Evolutionary conservation across 331 rosid genomes (phyloP).

Genomic region (Saraca asoca): DNA sequence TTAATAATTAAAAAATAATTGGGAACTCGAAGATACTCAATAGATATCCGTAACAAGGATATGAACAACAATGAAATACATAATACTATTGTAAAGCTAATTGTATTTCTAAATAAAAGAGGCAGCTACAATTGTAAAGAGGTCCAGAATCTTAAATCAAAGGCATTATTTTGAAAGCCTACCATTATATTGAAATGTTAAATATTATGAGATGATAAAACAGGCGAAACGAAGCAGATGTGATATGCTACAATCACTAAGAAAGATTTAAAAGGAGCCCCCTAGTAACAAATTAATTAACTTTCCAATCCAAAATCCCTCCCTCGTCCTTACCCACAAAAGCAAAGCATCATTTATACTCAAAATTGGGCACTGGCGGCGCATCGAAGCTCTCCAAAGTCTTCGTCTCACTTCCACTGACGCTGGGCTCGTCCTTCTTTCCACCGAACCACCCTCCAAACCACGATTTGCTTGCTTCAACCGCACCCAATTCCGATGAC

Average conservation of each 20-base stretch:
- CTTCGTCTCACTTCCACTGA: slow-evolving; percentile 64
- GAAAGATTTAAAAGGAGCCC: not conserved
- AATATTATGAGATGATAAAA: too few species aligned
- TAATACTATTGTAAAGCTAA: too few species aligned
- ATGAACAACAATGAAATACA: too few species aligned
- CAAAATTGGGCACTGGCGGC: slow-evolving; percentile 82
- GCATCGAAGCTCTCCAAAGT: slow-evolving; percentile 81
- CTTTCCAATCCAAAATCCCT: not conserved
- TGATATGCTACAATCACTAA: not conserved
- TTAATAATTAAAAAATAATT: too few species aligned
- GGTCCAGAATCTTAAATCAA: not conserved
- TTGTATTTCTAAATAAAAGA: too few species aligned
- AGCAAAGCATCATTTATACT: slow-evolving; percentile 49
- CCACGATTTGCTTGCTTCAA: slow-evolving; percentile 32
- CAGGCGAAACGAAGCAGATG: too few species aligned
- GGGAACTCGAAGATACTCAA: too few species aligned
- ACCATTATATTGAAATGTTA: not conserved
- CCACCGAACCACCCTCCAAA: slow-evolving; percentile 64
- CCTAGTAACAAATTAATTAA: not conserved
- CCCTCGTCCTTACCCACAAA: not conserved
- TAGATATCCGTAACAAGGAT: too few species aligned
- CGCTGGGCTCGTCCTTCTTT: slow-evolving; percentile 49
- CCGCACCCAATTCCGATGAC: slow-evolving; percentile 31
- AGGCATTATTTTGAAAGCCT: not conserved
- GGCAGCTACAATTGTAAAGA: too few species aligned